phyloP scores from a whole-genome alignment of 371 early-diverging fungal genomes.

The Nematocida sp. region DNA sequence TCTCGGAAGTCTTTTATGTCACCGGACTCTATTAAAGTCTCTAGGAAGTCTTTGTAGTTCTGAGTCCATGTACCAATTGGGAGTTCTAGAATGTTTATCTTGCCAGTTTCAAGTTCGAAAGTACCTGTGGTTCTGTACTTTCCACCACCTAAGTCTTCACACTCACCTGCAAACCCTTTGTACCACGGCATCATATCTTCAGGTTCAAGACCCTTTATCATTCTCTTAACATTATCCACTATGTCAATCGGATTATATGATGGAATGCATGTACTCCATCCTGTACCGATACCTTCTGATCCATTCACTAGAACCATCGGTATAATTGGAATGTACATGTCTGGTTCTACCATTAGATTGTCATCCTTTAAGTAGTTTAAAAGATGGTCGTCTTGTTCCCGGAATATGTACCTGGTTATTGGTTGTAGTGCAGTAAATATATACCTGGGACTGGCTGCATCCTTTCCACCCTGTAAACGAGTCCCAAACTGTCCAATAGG shows the following conservation, averaged over 20 bases:
- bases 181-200: constrained; percentile 88
- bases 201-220: constrained; percentile 77
- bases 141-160: constrained; percentile 69
- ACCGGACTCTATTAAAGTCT: constrained; percentile 73
- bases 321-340: constrained; percentile 90
- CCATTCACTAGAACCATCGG: constrained; percentile 96
- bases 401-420: constrained; percentile 80
- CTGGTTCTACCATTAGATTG: constrained; percentile 86
- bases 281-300: constrained; percentile 96
- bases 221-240: constrained; percentile 78
- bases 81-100: constrained; percentile 83
- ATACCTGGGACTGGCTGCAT: constrained; percentile 93
- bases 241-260: constrained; percentile 87
- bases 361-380: constrained; percentile 87
- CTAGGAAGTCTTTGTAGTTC: constrained; percentile 82
- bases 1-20: constrained; percentile 73
- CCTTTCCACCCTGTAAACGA: constrained; percentile 88
- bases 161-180: constrained; percentile 77
- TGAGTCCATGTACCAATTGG: constrained; percentile 92
- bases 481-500: constrained; percentile 96
- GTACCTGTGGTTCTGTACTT: constrained; percentile 77
- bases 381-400: constrained; percentile 81
- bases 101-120: constrained; percentile 75
- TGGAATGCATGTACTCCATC: constrained; percentile 75
- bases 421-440: constrained; percentile 80